Percentiles rank a stretch among this genome's conserved stretches.
phyloP scores from a whole-genome alignment of 2,329 filamentous ascomycete species.

The Phialophora macrospora region DNA sequence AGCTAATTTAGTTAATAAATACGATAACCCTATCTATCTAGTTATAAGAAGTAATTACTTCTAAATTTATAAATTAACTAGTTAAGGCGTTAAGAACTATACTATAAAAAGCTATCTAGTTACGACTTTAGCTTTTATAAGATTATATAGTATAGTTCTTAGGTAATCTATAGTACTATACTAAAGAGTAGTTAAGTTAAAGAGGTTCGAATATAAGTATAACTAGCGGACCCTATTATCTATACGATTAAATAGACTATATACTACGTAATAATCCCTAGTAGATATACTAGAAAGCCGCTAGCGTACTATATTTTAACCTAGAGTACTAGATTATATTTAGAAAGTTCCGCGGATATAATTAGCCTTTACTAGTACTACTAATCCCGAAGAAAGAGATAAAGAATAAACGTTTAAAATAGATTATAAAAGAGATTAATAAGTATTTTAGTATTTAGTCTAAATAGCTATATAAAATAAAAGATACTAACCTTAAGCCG shows the following conservation, averaged over 20 bases:
- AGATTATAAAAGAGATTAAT: not conserved
- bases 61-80: too few species aligned
- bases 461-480: too few species aligned
- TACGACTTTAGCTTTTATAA: not conserved
- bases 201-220: not conserved
- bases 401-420: not conserved
- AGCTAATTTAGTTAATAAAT: not conserved
- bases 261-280: not conserved
- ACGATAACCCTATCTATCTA: not conserved
- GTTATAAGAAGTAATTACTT: not conserved
- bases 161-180: not conserved
- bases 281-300: conserved; percentile 7
- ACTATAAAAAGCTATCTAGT: not conserved
- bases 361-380: not conserved
- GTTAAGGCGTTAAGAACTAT: not conserved
- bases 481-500: too few species aligned
- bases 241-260: not conserved
- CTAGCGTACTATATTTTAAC: conserved; percentile 5
- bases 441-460: not conserved
- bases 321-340: not conserved
- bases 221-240: not conserved
- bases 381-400: not conserved
- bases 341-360: not conserved
- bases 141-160: not conserved
- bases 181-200: not conserved